Conservation (phyloP, 495 filamentous ascomycete species). For the Aspergillus saccharolyticus region DNA sequence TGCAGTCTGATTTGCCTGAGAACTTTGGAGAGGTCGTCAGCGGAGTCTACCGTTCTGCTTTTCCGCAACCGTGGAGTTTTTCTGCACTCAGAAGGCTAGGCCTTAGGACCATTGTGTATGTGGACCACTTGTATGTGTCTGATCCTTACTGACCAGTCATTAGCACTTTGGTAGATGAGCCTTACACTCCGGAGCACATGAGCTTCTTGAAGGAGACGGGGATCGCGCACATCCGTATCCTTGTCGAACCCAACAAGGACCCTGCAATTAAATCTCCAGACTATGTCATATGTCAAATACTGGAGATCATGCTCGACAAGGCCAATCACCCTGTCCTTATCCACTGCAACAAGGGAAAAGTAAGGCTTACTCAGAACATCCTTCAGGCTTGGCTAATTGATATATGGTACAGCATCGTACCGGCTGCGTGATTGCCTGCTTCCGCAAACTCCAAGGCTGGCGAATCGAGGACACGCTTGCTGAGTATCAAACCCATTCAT, state of each 20-base stretch:
- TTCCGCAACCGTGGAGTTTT: slow-evolving; percentile 60
- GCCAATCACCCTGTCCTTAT: slow-evolving; percentile 71
- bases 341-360: slow-evolving; percentile 87
- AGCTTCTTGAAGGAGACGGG: slow-evolving; percentile 55
- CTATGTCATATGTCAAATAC: slow-evolving; percentile 56
- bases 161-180: slow-evolving; percentile 72
- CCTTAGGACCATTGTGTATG: slow-evolving; percentile 72
- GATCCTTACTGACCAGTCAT: slow-evolving; percentile 4
- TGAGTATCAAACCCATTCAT: slow-evolving; percentile 66
- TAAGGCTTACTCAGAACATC: slow-evolving; percentile 24
- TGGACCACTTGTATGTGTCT: slow-evolving; percentile 8
- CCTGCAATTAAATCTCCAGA: slow-evolving; percentile 43
- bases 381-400: neutral
- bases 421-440: slow-evolving; percentile 69
- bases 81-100: slow-evolving; percentile 56
- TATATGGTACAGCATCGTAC: slow-evolving; percentile 64
- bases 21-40: slow-evolving; percentile 65
- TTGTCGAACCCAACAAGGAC: slow-evolving; percentile 76
- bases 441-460: slow-evolving; percentile 64
- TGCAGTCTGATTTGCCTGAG: slow-evolving; percentile 37
- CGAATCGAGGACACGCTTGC: slow-evolving; percentile 47
- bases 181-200: slow-evolving; percentile 51
- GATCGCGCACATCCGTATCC: slow-evolving; percentile 64
- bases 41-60: slow-evolving; percentile 73
- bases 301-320: slow-evolving; percentile 59